A percentile compares a stretch with the other conserved stretches of the same genome.
Evolutionary conservation across 2,329 filamentous ascomycete genomes (phyloP).

Genomic region (Mycosphaerella arachidis): DNA sequence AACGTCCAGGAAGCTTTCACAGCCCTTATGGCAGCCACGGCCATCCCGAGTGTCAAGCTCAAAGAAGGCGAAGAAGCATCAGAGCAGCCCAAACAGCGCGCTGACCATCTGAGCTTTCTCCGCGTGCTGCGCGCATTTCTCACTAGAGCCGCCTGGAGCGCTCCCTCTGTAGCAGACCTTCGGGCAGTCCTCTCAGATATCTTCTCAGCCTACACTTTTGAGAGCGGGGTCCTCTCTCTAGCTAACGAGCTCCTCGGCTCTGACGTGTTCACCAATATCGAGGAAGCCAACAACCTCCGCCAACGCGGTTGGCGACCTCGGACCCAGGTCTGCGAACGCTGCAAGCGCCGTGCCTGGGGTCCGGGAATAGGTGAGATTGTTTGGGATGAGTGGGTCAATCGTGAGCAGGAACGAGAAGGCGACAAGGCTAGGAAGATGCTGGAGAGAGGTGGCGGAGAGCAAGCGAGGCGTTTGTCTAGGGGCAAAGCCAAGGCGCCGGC

Average conservation of each 20-base stretch:
- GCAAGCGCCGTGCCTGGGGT: constrained; percentile 79
- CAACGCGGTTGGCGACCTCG: constrained; percentile 85
- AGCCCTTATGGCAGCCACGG: constrained; percentile 73
- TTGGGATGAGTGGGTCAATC: constrained; percentile 77
- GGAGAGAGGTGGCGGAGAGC: constrained; percentile 34
- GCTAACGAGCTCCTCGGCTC: constrained; percentile 84
- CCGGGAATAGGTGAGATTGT: constrained; percentile 73
- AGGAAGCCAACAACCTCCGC: constrained; percentile 66
- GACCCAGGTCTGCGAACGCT: constrained; percentile 83
- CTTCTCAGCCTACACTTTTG: constrained; percentile 92
- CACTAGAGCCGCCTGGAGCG: constrained; percentile 71
- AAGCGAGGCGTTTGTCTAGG: constrained; percentile 39
- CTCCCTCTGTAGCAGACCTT: constrained; percentile 81
- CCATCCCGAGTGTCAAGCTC: constrained; percentile 39
- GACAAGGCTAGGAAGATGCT: constrained; percentile 40
- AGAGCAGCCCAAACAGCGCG: constrained; percentile 12
- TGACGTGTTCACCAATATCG: constrained; percentile 80
- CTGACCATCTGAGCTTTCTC: constrained; percentile 67
- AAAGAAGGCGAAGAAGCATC: constrained; percentile 14
- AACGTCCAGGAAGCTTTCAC: constrained; percentile 90
- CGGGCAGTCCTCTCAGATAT: constrained; percentile 81
- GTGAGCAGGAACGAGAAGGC: constrained; percentile 42
- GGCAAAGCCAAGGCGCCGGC: constrained; percentile 52
- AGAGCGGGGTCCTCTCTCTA: constrained; percentile 76
- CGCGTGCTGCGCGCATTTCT: constrained; percentile 86